Conservation (phyloP, 306 rosid genomes). For the Morella rubra region DNA sequence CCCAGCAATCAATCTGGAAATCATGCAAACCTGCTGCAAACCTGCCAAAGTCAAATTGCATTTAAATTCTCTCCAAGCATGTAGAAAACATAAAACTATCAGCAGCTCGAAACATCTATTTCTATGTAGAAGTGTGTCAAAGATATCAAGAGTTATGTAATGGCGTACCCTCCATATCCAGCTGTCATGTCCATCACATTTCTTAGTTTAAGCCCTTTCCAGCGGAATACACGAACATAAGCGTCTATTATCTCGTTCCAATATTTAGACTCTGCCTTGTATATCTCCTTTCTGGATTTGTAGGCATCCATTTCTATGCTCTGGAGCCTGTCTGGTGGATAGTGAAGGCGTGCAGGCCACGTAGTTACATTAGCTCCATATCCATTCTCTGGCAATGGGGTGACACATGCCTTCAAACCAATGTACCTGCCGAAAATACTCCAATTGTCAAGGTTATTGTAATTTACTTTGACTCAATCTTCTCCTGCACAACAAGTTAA, state of each 20-base stretch:
- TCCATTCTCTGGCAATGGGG: slow-evolving; percentile 59
- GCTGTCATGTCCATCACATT: slow-evolving; percentile 90
- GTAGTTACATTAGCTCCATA: slow-evolving; percentile 62
- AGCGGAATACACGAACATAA: slow-evolving; percentile 59
- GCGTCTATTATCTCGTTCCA: slow-evolving; percentile 75
- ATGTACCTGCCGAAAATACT: slow-evolving; percentile 56
- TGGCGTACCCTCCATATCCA: slow-evolving; percentile 84
- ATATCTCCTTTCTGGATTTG: slow-evolving; percentile 77
- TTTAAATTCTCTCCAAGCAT: slow-evolving; percentile 4
- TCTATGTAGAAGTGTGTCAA: not conserved
- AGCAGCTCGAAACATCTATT: too few species aligned
- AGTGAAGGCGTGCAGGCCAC: slow-evolving; percentile 78
- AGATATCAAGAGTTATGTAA: slow-evolving; percentile 3
- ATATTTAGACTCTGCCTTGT: slow-evolving; percentile 74
- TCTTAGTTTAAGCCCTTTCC: slow-evolving; percentile 62
- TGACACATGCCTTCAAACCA: slow-evolving; percentile 67
- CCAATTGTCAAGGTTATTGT: slow-evolving; percentile 2
- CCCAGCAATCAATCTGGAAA: slow-evolving; percentile 68
- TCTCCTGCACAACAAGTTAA: not conserved
- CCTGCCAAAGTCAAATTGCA: slow-evolving; percentile 47
- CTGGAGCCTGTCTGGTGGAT: slow-evolving; percentile 79
- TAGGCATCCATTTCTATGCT: slow-evolving; percentile 69
- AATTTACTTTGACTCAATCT: not conserved
- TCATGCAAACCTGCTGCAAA: slow-evolving; percentile 78
- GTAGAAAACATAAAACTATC: too few species aligned